A percentile compares a stretch with the other conserved stretches of the same genome.
phyloP scores from a whole-genome alignment of 352 stramenopile species.

The Halophytophthora polymorphica region DNA sequence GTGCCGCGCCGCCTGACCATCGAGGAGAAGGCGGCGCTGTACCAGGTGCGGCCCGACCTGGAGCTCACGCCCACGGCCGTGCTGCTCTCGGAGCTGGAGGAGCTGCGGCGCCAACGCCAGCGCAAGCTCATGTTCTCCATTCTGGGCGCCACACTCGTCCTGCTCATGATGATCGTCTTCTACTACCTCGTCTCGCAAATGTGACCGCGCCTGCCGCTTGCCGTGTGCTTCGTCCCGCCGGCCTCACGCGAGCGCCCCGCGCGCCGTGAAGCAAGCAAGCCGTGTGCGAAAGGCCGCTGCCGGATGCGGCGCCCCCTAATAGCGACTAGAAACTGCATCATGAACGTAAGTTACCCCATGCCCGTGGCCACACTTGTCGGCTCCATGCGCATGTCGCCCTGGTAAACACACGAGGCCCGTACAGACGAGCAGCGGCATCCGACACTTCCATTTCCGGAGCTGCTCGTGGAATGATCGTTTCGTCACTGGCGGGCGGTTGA shows the following conservation, averaged over 20 bases:
- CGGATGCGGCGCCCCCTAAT: too few species aligned
- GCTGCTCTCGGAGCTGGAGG: constrained; percentile 58
- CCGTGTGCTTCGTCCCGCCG: neutral
- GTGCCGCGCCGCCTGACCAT: constrained; percentile 68
- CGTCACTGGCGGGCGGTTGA: neutral
- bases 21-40: constrained; percentile 74
- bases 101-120: constrained; percentile 53
- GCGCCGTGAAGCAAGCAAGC: neutral
- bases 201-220: constrained; percentile 26
- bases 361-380: too few species aligned
- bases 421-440: too few species aligned
- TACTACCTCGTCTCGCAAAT: constrained; percentile 76
- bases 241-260: neutral
- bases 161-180: constrained; percentile 75
- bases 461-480: neutral
- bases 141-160: constrained; percentile 55
- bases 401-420: too few species aligned
- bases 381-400: too few species aligned
- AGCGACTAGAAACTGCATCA: too few species aligned
- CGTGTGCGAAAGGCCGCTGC: too few species aligned
- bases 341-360: too few species aligned
- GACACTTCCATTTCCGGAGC: too few species aligned
- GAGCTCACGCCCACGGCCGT: constrained; percentile 63
- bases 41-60: constrained; percentile 64
- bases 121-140: constrained; percentile 71